phyloP scores from a whole-genome alignment of 2,329 filamentous ascomycete genomes.

The Xylariaceae sp. region DNA sequence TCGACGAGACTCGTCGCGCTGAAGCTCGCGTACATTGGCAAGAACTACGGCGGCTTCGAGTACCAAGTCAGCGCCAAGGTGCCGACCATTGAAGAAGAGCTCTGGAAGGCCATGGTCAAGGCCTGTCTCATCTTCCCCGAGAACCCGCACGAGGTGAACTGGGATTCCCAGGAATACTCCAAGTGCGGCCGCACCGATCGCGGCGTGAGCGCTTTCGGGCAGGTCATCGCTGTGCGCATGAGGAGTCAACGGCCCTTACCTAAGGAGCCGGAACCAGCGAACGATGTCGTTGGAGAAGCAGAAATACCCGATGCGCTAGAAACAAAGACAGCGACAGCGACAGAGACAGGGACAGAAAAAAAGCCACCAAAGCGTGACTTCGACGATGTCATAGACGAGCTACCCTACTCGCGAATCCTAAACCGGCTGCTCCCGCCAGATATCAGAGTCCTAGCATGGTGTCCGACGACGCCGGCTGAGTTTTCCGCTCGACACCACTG shows the following conservation, averaged over 20 bases:
- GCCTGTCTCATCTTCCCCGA: conserved; percentile 73
- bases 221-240: conserved; percentile 80
- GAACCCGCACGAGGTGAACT: conserved; percentile 60
- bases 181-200: conserved; percentile 92
- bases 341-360: background rate
- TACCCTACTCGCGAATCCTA: conserved; percentile 75
- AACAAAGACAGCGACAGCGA: background rate
- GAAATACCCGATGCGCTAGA: conserved; percentile 8
- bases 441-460: conserved; percentile 91
- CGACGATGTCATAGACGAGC: conserved; percentile 73
- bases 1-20: conserved; percentile 79
- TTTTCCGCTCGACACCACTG: conserved; percentile 95
- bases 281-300: background rate
- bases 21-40: conserved; percentile 90
- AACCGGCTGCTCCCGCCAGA: conserved; percentile 85
- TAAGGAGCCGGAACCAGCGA: conserved; percentile 20
- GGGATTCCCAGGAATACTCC: conserved; percentile 81
- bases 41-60: conserved; percentile 89
- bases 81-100: conserved; percentile 83
- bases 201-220: conserved; percentile 93
- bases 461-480: conserved; percentile 66
- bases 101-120: conserved; percentile 87
- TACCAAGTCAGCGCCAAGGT: conserved; percentile 67
- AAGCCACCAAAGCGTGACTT: conserved; percentile 31
- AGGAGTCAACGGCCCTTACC: conserved; percentile 67